These are phyloP conservation scores for Rosa chinensis DNA, from an alignment of 306 rosid species.

Conservation along the genomic window DNA sequence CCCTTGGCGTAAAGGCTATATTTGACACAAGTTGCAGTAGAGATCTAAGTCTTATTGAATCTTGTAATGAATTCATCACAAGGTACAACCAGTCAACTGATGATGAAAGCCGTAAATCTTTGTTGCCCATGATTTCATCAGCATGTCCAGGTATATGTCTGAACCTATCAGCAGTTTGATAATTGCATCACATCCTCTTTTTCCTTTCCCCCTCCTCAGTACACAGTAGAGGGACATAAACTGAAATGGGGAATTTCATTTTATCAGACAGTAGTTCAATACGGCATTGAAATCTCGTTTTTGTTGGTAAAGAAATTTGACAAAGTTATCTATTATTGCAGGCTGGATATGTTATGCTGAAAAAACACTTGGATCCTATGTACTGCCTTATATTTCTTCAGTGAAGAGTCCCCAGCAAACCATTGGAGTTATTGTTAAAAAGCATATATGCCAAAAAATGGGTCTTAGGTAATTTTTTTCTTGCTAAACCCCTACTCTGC, in stretches of 20 bases:
- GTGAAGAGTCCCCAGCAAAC: constrained; percentile 96
- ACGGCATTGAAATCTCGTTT: not conserved
- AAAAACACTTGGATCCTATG: constrained; percentile 85
- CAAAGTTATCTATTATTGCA: constrained; percentile 22
- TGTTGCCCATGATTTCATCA: constrained; percentile 88
- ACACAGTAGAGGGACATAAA: not conserved
- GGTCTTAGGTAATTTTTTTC: constrained; percentile 61
- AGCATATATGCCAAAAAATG: constrained; percentile 57
- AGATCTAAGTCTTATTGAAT: constrained; percentile 78
- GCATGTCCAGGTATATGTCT: constrained; percentile 88
- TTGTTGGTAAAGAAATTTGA: not conserved
- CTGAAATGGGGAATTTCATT: not conserved
- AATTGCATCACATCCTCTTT: not conserved
- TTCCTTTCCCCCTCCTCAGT: not conserved
- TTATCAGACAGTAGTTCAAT: not conserved
- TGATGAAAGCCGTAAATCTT: constrained; percentile 44
- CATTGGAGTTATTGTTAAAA: constrained; percentile 76
- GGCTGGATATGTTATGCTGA: constrained; percentile 99
- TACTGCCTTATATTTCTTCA: constrained; percentile 79
- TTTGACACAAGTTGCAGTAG: constrained; percentile 94
- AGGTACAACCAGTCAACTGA: constrained; percentile 57
- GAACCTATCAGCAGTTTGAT: constrained; percentile 11
- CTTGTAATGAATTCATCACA: constrained; percentile 77
- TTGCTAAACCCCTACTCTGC: not conserved
- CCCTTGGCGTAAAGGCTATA: constrained; percentile 82